Evolutionary conservation across 345 rosid genomes (phyloP).

Genomic region (Euphorbia lathyris): DNA sequence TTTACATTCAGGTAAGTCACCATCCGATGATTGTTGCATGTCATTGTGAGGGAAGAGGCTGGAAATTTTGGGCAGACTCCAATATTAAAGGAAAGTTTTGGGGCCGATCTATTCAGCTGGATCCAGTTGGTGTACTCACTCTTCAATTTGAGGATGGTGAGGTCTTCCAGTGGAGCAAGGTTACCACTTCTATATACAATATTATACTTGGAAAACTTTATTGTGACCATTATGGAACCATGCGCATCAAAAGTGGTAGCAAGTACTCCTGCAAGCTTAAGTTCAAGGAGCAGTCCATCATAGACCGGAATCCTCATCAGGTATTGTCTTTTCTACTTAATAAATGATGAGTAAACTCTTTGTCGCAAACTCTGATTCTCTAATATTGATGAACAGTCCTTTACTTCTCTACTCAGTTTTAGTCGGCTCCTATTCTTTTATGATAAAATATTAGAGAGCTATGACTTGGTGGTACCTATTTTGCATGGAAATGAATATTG

Average conservation of each 20-base stretch:
- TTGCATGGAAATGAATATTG: too few relatives aligned
- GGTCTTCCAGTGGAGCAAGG: slow-evolving; percentile 95
- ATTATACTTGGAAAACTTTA: slow-evolving; percentile 93
- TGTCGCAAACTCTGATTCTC: too few relatives aligned
- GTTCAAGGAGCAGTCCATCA: slow-evolving; percentile 98
- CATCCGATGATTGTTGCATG: slow-evolving; percentile 98
- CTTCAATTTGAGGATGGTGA: slow-evolving; percentile 90
- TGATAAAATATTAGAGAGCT: too few relatives aligned
- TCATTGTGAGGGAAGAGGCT: slow-evolving; percentile 97
- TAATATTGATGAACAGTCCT: too few relatives aligned
- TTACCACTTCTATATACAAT: slow-evolving; percentile 96
- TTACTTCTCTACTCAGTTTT: too few relatives aligned
- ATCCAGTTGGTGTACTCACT: slow-evolving; percentile 87
- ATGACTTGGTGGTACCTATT: too few relatives aligned
- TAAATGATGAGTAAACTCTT: too few relatives aligned
- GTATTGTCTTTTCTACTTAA: slow-evolving; percentile 24
- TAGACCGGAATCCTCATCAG: slow-evolving; percentile 98
- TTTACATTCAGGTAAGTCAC: slow-evolving; percentile 78
- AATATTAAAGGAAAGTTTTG: slow-evolving; percentile 97
- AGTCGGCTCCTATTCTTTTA: too few relatives aligned
- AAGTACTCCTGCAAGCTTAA: slow-evolving; percentile 87
- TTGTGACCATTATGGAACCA: slow-evolving; percentile 94
- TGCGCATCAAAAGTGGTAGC: slow-evolving; percentile 89
- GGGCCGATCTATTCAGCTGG: slow-evolving; percentile 98
- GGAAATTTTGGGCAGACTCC: slow-evolving; percentile 99